phyloP scores from a whole-genome alignment of 2,329 filamentous ascomycete species.

The Chlorencoelia australis region DNA sequence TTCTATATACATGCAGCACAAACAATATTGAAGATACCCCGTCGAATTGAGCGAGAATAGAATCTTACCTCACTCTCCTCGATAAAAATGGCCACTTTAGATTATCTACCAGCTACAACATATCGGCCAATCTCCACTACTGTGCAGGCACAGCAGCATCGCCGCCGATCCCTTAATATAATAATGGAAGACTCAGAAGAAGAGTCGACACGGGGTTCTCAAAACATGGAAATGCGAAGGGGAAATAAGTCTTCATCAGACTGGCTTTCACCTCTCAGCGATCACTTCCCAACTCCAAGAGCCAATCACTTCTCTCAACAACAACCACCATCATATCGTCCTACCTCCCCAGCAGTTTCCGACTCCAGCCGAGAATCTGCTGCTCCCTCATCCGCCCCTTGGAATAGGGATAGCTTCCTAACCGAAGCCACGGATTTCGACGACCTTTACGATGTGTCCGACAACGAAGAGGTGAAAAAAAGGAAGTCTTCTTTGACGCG shows the following conservation, averaged over 20 bases:
- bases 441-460: constrained; percentile 71
- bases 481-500: constrained; percentile 29
- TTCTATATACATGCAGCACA: too few species aligned
- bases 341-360: constrained; percentile 51
- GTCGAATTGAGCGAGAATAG: constrained; percentile 12
- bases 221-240: constrained; percentile 24
- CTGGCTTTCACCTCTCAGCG: constrained; percentile 35
- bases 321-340: constrained; percentile 37
- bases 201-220: constrained; percentile 20
- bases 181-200: constrained; percentile 47
- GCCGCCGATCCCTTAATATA: constrained; percentile 50
- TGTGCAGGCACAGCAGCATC: constrained; percentile 43
- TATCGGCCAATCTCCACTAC: constrained; percentile 37
- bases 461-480: constrained; percentile 59
- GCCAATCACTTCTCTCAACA: constrained; percentile 55
- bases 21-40: constrained; percentile 13
- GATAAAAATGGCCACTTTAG: constrained; percentile 26
- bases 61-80: constrained; percentile 12
- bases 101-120: constrained; percentile 37
- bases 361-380: constrained; percentile 45
- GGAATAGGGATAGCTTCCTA: constrained; percentile 52
- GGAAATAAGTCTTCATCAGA: constrained; percentile 29
- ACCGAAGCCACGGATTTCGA: constrained; percentile 68
- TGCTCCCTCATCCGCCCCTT: constrained; percentile 45
- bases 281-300: constrained; percentile 63